Conservation (phyloP, 495 filamentous ascomycete genomes). For the Penicillium coffeae region DNA sequence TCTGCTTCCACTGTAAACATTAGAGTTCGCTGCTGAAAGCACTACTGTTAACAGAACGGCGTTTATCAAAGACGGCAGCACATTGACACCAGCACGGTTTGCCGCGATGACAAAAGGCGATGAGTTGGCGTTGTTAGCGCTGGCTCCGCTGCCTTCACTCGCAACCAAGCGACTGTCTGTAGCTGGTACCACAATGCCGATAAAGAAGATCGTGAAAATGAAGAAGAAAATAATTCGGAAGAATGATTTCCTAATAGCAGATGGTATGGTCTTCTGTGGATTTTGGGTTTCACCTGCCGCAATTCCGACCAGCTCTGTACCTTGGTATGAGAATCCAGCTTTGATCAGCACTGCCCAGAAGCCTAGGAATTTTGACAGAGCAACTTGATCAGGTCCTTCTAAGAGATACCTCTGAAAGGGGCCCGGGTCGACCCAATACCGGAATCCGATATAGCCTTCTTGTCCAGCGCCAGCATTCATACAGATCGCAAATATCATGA, state of each 20-base stretch:
- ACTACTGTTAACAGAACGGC: constrained; percentile 70
- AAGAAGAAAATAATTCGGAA: constrained; percentile 74
- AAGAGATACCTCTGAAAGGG: constrained; percentile 60
- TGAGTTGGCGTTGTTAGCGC: constrained; percentile 40
- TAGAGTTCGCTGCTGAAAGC: constrained; percentile 72
- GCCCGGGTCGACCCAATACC: constrained; percentile 66
- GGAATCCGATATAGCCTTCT: constrained; percentile 57
- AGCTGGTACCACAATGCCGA: constrained; percentile 65
- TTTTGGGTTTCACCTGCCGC: constrained; percentile 73
- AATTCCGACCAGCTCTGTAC: constrained; percentile 68
- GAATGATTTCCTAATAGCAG: constrained; percentile 71
- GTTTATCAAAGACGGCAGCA: constrained; percentile 74
- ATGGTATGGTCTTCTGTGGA: constrained; percentile 63
- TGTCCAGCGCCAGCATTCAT: constrained; percentile 60
- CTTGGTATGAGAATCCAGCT: constrained; percentile 69
- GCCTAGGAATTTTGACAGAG: constrained; percentile 50
- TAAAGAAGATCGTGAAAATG: constrained; percentile 69
- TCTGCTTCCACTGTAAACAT: constrained; percentile 72
- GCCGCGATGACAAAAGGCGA: constrained; percentile 65
- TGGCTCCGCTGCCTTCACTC: constrained; percentile 46
- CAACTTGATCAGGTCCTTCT: constrained; percentile 44
- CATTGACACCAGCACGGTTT: constrained; percentile 57
- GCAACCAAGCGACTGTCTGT: constrained; percentile 29
- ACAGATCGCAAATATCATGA: constrained; percentile 66
- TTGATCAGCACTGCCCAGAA: constrained; percentile 50